phyloP scores from a whole-genome alignment of 148 eudicot species.

The Amaranthus palmeri region DNA sequence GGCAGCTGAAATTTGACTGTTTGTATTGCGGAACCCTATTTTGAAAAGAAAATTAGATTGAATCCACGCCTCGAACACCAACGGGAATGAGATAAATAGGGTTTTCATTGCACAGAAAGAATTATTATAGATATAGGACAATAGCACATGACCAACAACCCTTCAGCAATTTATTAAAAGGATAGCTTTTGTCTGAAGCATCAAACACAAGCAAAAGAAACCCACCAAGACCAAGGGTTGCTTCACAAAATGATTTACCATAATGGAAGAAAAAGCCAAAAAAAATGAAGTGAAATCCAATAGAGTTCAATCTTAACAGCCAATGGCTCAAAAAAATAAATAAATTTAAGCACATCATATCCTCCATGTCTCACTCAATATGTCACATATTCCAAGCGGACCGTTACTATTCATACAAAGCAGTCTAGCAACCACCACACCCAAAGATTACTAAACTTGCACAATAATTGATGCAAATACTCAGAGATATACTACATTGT shows the following conservation, averaged over 20 bases:
- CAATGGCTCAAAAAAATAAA: background rate
- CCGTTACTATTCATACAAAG: background rate
- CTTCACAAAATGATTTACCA: background rate
- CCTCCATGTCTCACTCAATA: background rate
- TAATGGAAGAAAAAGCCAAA: background rate
- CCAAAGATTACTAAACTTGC: too few relatives aligned
- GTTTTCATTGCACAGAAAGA: background rate
- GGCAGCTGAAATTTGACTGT: slow-evolving; percentile 90
- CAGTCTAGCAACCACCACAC: background rate
- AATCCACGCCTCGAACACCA: background rate
- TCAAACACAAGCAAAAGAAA: background rate
- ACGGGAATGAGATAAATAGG: background rate
- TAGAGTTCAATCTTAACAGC: background rate
- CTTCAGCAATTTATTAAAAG: background rate
- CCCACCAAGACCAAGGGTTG: background rate
- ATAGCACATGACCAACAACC: background rate
- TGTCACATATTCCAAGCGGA: background rate
- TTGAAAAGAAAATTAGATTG: background rate
- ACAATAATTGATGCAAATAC: background rate
- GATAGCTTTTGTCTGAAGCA: background rate
- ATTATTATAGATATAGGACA: background rate
- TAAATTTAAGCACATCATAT: background rate
- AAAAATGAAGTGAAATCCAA: background rate
- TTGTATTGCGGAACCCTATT: slow-evolving; percentile 79
- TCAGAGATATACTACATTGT: too few relatives aligned